A percentile compares a stretch with the other conserved stretches of the same genome.
Evolutionary conservation across 2,329 filamentous ascomycete species (phyloP).

Genomic region (Ophiognomonia clavigignenti-juglandacearum): DNA sequence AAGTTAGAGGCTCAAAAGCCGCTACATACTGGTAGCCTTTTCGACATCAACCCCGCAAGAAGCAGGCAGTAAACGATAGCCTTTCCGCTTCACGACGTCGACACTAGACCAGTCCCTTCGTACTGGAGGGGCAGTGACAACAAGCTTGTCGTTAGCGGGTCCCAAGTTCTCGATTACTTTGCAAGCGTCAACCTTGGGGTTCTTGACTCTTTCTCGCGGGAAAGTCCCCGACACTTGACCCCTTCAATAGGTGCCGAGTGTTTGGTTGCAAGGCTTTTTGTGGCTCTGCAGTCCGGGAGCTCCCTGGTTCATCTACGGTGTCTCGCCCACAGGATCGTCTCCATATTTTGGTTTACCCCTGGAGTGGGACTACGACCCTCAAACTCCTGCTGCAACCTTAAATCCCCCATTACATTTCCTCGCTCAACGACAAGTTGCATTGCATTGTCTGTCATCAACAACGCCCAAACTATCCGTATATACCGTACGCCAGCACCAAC

Average conservation of each 20-base stretch:
- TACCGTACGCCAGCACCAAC: no score
- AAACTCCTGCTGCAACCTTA: conserved; percentile 16
- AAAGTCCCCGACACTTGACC: neutral
- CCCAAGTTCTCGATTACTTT: no score
- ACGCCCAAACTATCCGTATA: neutral
- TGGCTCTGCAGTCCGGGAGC: conserved; percentile 1
- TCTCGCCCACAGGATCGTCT: conserved; percentile 11
- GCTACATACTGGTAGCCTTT: no score
- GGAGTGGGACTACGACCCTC: conserved; percentile 13
- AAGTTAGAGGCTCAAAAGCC: no score
- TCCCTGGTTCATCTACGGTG: conserved; percentile 14
- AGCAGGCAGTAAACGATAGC: no score
- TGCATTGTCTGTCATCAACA: conserved; percentile 6
- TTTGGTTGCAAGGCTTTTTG: neutral
- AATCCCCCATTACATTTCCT: conserved; percentile 9
- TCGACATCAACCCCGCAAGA: no score
- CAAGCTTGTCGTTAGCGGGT: no score
- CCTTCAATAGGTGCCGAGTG: neutral
- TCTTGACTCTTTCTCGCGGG: neutral
- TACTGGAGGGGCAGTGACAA: no score
- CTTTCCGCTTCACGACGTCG: no score
- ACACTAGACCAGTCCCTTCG: no score
- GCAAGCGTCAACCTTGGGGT: neutral
- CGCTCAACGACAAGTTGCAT: conserved; percentile 7
- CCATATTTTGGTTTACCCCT: conserved; percentile 9